A percentile compares a stretch with the other conserved stretches of the same genome.
Evolutionary conservation across 164 flowering plant genomes (phyloP).

Genomic region (Magnolia sinica): DNA sequence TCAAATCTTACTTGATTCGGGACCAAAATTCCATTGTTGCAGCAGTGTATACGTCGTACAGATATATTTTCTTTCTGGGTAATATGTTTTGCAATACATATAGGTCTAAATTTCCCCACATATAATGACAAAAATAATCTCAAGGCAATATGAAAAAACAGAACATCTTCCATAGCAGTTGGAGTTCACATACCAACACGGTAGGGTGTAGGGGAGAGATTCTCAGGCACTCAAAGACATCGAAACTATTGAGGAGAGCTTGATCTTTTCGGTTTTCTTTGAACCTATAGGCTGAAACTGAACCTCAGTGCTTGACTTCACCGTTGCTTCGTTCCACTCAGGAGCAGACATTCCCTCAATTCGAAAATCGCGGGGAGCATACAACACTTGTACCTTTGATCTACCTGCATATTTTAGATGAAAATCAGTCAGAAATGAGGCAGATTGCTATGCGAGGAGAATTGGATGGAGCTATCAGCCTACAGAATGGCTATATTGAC

Average conservation of each 20-base stretch:
- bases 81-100: neutral
- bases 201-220: neutral
- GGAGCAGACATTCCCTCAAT: slow-evolving; percentile 65
- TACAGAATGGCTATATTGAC: neutral
- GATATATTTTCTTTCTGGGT: neutral
- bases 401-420: slow-evolving; percentile 41
- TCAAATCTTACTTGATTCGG: too few species aligned
- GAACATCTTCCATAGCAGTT: neutral
- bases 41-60: too few species aligned
- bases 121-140: neutral
- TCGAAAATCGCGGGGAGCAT: slow-evolving; percentile 72
- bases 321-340: slow-evolving; percentile 79
- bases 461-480: neutral
- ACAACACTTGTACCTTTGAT: slow-evolving; percentile 66
- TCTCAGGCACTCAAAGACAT: slow-evolving; percentile 70
- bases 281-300: slow-evolving; percentile 63
- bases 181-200: neutral
- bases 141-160: neutral
- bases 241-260: slow-evolving; percentile 65
- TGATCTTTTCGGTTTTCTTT: slow-evolving; percentile 54
- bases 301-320: slow-evolving; percentile 70
- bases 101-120: neutral
- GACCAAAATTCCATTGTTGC: too few species aligned
- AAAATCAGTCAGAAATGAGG: neutral
- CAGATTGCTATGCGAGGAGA: neutral